These are phyloP conservation scores for Taphrina populina DNA, from an alignment of 1,139 yeast species.

Conservation along the genomic window DNA sequence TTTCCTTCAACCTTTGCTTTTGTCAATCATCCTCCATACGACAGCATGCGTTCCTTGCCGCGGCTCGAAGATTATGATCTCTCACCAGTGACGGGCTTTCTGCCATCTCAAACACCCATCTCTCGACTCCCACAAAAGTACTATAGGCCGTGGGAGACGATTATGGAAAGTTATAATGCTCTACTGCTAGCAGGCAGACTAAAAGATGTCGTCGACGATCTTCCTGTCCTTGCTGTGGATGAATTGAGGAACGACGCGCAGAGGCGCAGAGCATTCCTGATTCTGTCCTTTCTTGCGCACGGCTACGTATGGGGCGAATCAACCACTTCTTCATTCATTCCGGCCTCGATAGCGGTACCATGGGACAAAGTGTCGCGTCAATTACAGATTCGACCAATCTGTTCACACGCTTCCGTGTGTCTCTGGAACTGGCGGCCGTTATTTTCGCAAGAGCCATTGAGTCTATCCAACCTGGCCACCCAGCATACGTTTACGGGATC, in stretches of 20 bases:
- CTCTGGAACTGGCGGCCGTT: conserved; percentile 63
- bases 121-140: conserved; percentile 59
- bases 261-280: conserved; percentile 73
- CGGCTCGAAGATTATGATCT: conserved; percentile 64
- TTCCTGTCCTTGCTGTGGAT: conserved; percentile 36
- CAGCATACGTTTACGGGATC: conserved; percentile 85
- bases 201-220: conserved; percentile 57
- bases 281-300: conserved; percentile 75
- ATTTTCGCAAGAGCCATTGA: conserved; percentile 56
- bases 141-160: conserved; percentile 73
- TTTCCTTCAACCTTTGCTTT: too few relatives aligned
- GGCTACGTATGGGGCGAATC: conserved; percentile 84
- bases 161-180: conserved; percentile 68
- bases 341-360: conserved; percentile 68
- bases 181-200: conserved; percentile 65
- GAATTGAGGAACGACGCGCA: conserved; percentile 49
- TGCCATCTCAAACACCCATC: conserved; percentile 69
- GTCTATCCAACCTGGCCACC: conserved; percentile 69
- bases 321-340: conserved; percentile 60
- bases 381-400: conserved; percentile 77
- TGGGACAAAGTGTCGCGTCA: conserved; percentile 51
- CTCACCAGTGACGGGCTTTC: conserved; percentile 68
- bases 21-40: too few relatives aligned
- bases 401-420: conserved; percentile 82
- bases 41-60: conserved; percentile 47